A percentile compares a stretch with the other conserved stretches of the same genome.
These are phyloP conservation scores for Malania oleifera DNA, from an alignment of 164 flowering plant genomes.

Conservation along the genomic window DNA sequence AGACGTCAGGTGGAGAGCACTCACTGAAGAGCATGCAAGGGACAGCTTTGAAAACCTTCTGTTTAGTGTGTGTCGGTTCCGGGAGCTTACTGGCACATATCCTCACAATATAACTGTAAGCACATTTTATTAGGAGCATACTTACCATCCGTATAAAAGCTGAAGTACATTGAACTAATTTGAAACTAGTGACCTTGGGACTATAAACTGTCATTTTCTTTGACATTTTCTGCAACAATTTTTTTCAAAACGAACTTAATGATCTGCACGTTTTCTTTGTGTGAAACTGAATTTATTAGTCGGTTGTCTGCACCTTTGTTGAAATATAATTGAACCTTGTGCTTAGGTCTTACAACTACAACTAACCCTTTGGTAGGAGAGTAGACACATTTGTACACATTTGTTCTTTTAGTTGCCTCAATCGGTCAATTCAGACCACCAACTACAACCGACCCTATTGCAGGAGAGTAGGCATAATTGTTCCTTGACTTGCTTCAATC, in stretches of 20 bases:
- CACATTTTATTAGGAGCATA: neutral
- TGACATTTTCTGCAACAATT: neutral
- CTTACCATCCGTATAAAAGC: neutral
- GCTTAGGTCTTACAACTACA: too few species aligned
- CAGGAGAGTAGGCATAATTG: neutral
- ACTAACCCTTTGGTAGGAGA: neutral
- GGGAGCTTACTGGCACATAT: conserved; percentile 91
- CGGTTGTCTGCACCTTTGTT: neutral
- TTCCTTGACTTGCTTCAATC: too few species aligned
- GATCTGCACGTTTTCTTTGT: too few species aligned
- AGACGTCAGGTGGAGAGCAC: conserved; percentile 68
- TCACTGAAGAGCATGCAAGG: conserved; percentile 97
- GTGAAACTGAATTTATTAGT: too few species aligned
- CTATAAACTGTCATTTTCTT: too few species aligned
- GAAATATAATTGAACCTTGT: neutral
- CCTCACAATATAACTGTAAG: conserved; percentile 90
- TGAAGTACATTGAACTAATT: neutral
- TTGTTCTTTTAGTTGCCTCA: too few species aligned
- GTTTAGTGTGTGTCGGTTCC: conserved; percentile 89
- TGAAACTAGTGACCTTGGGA: neutral
- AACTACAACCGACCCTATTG: neutral
- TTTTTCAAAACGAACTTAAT: too few species aligned
- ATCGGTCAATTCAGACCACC: too few species aligned
- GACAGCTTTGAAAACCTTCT: conserved; percentile 99
- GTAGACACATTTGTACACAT: too few species aligned